Conservation (phyloP, 805 yeast genomes). For the Lachancea sp. region DNA sequence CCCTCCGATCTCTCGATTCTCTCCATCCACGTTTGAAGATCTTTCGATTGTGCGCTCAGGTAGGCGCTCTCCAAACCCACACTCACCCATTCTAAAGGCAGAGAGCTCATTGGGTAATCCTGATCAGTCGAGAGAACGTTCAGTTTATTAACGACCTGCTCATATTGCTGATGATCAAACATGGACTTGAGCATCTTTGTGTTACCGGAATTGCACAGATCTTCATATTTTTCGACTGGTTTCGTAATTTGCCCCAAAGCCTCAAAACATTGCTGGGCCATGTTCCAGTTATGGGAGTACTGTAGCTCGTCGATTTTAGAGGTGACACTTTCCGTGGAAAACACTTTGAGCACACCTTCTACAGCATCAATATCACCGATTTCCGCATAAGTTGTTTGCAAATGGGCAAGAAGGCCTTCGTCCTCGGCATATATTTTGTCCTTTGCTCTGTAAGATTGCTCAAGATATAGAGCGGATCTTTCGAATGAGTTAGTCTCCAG, state of each 20-base stretch:
- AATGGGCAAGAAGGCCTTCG: slow-evolving; percentile 36
- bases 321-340: slow-evolving; percentile 61
- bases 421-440: slow-evolving; percentile 20
- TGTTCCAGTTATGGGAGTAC: slow-evolving; percentile 77
- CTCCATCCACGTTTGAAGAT: slow-evolving; percentile 53
- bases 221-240: slow-evolving; percentile 20
- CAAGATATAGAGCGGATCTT: slow-evolving; percentile 78
- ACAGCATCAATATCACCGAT: slow-evolving; percentile 86
- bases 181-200: slow-evolving; percentile 63
- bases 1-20: slow-evolving; percentile 40
- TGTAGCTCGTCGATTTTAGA: slow-evolving; percentile 77
- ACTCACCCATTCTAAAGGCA: slow-evolving; percentile 46
- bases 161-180: slow-evolving; percentile 69
- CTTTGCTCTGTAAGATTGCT: slow-evolving; percentile 54
- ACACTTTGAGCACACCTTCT: slow-evolving; percentile 73
- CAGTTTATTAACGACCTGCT: slow-evolving; percentile 51
- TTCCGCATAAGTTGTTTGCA: slow-evolving; percentile 79
- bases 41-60: slow-evolving; percentile 48
- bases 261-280: slow-evolving; percentile 80
- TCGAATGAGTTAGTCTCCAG: slow-evolving; percentile 82
- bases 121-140: slow-evolving; percentile 34
- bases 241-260: slow-evolving; percentile 46
- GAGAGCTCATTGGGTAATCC: slow-evolving; percentile 27
- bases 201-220: slow-evolving; percentile 22
- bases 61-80: slow-evolving; percentile 75